These are phyloP conservation scores for Penium margaritaceum DNA, from an alignment of 139 green algal species.

Conservation along the genomic window DNA sequence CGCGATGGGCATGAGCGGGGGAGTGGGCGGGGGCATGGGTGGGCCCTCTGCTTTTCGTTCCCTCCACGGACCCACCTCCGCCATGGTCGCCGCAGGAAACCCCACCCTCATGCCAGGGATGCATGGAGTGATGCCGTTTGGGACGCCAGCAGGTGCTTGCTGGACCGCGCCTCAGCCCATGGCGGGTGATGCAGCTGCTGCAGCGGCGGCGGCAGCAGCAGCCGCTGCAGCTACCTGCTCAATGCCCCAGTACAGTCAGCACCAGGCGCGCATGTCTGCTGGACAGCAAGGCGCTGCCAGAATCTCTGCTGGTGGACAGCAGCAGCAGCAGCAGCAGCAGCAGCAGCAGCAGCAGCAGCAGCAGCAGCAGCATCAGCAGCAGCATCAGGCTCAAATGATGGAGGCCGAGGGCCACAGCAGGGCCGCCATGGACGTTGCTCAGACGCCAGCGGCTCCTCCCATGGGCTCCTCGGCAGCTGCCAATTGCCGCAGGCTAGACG, in stretches of 20 bases:
- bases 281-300: too few species aligned
- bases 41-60: too few species aligned
- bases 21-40: too few species aligned
- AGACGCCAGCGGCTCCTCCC: background rate
- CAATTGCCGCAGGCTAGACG: too few species aligned
- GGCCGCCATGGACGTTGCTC: slow-evolving; percentile 5
- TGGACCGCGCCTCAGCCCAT: background rate
- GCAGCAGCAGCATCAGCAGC: background rate
- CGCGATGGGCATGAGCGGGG: too few species aligned
- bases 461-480: background rate
- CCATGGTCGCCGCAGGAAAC: too few species aligned
- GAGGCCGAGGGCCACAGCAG: background rate
- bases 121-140: too few species aligned
- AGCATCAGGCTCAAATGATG: background rate
- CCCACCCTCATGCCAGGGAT: too few species aligned
- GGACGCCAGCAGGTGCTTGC: background rate
- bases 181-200: background rate
- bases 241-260: background rate
- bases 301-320: too few species aligned
- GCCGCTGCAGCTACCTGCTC: background rate
- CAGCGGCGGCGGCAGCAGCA: background rate
- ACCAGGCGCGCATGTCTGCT: too few species aligned
- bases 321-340: slow-evolving; percentile 5
- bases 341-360: slow-evolving; percentile 3
- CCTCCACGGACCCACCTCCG: too few species aligned